A percentile compares a stretch with the other conserved stretches of the same genome.
Evolutionary conservation across 129 eudicot species (phyloP).

Genomic region (Chrysanthemum seticuspe): DNA sequence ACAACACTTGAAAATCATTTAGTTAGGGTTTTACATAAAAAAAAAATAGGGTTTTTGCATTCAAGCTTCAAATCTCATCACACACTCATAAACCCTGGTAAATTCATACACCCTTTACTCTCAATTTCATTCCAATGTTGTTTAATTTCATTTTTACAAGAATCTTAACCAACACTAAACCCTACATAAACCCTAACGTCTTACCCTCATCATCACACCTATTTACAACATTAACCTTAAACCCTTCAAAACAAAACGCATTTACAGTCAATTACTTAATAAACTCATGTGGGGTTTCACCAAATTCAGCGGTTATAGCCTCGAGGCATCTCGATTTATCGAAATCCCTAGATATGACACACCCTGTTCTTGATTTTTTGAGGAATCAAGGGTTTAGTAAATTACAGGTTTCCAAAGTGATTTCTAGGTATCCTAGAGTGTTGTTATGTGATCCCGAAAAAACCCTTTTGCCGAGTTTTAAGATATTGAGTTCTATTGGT

Average conservation of each 20-base stretch:
- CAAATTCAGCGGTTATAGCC: constrained; percentile 36
- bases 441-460: constrained; percentile 28
- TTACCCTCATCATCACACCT: constrained; percentile 13
- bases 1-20: background rate
- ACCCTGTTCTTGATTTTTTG: constrained; percentile 37
- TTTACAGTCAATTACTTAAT: constrained; percentile 44
- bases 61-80: constrained; percentile 14
- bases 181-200: constrained; percentile 13
- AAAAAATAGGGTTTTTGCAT: constrained; percentile 9
- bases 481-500: constrained; percentile 40
- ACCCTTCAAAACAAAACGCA: constrained; percentile 17
- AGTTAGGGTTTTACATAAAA: constrained; percentile 22
- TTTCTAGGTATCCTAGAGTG: constrained; percentile 29
- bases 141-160: constrained; percentile 23
- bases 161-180: constrained; percentile 11
- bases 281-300: constrained; percentile 49
- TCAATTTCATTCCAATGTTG: constrained; percentile 25
- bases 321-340: constrained; percentile 30
- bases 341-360: constrained; percentile 25
- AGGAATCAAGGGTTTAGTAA: constrained; percentile 35
- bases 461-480: constrained; percentile 42
- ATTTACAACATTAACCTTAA: constrained; percentile 7
- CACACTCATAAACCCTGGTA: constrained; percentile 7
- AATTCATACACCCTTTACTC: constrained; percentile 5
- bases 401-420: constrained; percentile 27